Percentiles rank a stretch among this genome's conserved stretches.
Conservation (phyloP, 2,329 filamentous ascomycete genomes). For the Ascocoryne sarcoides region DNA sequence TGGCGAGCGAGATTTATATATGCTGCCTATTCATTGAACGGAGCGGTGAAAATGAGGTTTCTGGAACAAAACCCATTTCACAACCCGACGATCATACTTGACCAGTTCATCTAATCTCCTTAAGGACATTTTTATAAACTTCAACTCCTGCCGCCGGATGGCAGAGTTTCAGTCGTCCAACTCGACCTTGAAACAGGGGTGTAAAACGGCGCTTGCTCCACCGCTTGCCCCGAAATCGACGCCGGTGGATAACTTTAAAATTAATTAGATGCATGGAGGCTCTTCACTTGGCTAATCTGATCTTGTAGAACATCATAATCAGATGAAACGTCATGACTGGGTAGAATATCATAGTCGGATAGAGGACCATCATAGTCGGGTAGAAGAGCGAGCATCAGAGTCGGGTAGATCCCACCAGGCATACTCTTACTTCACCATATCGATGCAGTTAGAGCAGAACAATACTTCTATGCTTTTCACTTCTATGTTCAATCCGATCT, state of each 20-base stretch:
- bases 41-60: neutral
- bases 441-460: no score
- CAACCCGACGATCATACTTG: neutral
- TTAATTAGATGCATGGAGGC: neutral
- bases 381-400: no score
- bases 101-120: neutral
- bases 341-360: no score
- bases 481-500: no score
- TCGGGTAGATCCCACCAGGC: no score
- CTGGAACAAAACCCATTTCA: neutral
- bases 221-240: neutral
- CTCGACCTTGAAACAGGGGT: neutral
- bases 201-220: neutral
- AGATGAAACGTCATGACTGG: no score
- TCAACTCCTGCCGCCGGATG: neutral
- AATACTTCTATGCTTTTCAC: no score
- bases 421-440: no score
- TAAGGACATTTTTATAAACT: neutral
- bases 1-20: neutral
- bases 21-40: neutral
- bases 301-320: no score
- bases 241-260: neutral
- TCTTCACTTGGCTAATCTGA: neutral
- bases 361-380: no score
- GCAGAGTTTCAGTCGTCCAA: neutral